These are phyloP conservation scores for Metschnikowia reukaufii DNA, from an alignment of 805 yeast genomes.

Conservation along the genomic window DNA sequence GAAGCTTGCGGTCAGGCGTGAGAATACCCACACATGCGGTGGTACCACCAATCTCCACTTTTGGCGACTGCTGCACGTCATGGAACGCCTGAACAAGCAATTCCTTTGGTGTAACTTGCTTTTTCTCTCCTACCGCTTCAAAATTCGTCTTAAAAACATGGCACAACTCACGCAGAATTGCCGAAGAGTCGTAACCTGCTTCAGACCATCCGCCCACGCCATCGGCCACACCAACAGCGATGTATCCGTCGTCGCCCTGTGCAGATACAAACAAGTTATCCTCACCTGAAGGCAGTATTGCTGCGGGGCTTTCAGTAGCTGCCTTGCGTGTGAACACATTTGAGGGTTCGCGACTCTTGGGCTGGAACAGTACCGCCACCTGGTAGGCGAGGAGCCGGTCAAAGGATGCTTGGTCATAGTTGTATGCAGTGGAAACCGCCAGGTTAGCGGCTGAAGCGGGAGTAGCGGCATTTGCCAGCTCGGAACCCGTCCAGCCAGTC, in stretches of 20 bases:
- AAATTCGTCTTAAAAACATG: constrained; percentile 47
- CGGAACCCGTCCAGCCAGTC: constrained; percentile 16
- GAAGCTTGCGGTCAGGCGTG: constrained; percentile 53
- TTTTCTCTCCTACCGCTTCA: constrained; percentile 15
- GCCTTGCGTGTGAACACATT: constrained; percentile 37
- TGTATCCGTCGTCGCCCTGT: constrained; percentile 33
- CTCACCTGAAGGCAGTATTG: constrained; percentile 63
- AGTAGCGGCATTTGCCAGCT: constrained; percentile 12
- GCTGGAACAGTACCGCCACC: constrained; percentile 69
- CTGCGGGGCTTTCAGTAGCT: constrained; percentile 38
- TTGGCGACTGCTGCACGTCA: constrained; percentile 50
- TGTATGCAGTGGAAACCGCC: constrained; percentile 17
- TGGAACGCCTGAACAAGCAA: constrained; percentile 59
- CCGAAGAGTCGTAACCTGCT: constrained; percentile 85
- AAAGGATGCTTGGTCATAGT: constrained; percentile 22
- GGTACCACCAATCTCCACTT: constrained; percentile 87
- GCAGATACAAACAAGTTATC: constrained; percentile 64
- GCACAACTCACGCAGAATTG: constrained; percentile 80
- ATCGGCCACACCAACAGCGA: constrained; percentile 83
- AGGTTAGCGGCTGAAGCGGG: background rate
- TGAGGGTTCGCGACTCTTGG: constrained; percentile 63
- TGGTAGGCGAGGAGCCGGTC: constrained; percentile 42
- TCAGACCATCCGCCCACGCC: constrained; percentile 99
- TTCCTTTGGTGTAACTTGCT: constrained; percentile 39
- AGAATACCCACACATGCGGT: constrained; percentile 85